These are phyloP conservation scores for Annona squamosa DNA, from an alignment of 164 flowering plant species.

Conservation along the genomic window DNA sequence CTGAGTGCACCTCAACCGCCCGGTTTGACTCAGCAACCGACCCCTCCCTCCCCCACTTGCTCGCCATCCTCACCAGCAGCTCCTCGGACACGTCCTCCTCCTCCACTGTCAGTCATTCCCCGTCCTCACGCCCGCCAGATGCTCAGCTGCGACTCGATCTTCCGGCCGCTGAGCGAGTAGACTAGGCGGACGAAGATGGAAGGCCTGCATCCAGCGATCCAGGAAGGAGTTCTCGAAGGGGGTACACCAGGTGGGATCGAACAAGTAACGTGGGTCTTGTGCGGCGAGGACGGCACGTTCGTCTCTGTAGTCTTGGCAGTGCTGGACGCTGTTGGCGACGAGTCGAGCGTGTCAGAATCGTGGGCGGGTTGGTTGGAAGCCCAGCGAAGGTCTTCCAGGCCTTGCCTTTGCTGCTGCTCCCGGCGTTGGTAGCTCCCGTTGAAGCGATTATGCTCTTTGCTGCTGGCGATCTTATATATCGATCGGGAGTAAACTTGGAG, in stretches of 20 bases:
- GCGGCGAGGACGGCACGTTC: constrained; percentile 31
- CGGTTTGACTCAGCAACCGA: constrained; percentile 22
- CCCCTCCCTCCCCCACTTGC: constrained; percentile 15
- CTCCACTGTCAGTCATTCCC: constrained; percentile 29
- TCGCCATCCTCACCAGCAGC: constrained; percentile 25
- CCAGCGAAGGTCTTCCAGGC: constrained; percentile 1
- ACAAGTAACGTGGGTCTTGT: constrained; percentile 32
- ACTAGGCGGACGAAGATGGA: constrained; percentile 54
- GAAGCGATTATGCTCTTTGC: not conserved
- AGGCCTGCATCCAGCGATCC: constrained; percentile 85
- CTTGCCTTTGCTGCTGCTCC: not conserved
- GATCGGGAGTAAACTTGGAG: too few relatives aligned
- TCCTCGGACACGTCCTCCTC: constrained; percentile 29
- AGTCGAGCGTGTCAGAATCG: not conserved
- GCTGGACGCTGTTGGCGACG: constrained; percentile 13
- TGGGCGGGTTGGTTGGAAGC: not conserved
- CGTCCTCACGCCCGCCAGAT: constrained; percentile 30
- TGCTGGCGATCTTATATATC: too few relatives aligned
- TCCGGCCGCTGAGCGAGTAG: constrained; percentile 53
- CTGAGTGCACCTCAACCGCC: constrained; percentile 13
- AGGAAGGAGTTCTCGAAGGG: constrained; percentile 58
- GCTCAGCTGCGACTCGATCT: constrained; percentile 43
- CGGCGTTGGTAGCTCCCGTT: constrained; percentile 1
- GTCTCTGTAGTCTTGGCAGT: constrained; percentile 44
- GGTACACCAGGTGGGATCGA: constrained; percentile 50